Conservation (phyloP, 371 early-diverging fungal species). For the Mucor plumbeus region DNA sequence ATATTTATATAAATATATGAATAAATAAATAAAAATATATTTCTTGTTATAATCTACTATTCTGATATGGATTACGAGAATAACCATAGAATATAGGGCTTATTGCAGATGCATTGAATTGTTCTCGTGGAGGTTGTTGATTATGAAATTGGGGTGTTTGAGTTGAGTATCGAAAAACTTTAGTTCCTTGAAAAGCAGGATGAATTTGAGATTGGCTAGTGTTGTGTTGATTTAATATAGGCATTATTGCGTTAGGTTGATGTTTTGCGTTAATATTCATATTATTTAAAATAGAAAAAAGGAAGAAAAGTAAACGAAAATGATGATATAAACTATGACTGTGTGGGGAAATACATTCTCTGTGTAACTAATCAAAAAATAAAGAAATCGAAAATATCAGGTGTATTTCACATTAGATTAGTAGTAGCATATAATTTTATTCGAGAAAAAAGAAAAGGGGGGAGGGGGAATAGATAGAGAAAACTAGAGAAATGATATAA, state of each 20-base stretch:
- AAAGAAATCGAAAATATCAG: neutral
- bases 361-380: neutral
- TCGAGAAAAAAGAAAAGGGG: too few relatives aligned
- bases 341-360: neutral
- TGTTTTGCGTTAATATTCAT: neutral
- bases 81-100: constrained; percentile 51
- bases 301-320: neutral
- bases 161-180: constrained; percentile 5
- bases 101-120: constrained; percentile 35
- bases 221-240: neutral
- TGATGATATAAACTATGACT: neutral
- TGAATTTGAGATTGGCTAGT: neutral
- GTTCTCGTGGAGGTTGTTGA: constrained; percentile 3
- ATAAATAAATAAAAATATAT: neutral
- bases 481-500: neutral
- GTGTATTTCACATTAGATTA: neutral
- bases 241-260: neutral
- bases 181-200: constrained; percentile 7
- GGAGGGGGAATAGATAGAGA: too few relatives aligned
- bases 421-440: neutral
- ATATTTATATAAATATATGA: too few relatives aligned
- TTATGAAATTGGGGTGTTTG: neutral
- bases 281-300: neutral
- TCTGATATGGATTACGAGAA: constrained; percentile 12
- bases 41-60: constrained; percentile 14